Conservation (phyloP, 768 basidiomycete species). For the Podaxis mareebaensis region DNA sequence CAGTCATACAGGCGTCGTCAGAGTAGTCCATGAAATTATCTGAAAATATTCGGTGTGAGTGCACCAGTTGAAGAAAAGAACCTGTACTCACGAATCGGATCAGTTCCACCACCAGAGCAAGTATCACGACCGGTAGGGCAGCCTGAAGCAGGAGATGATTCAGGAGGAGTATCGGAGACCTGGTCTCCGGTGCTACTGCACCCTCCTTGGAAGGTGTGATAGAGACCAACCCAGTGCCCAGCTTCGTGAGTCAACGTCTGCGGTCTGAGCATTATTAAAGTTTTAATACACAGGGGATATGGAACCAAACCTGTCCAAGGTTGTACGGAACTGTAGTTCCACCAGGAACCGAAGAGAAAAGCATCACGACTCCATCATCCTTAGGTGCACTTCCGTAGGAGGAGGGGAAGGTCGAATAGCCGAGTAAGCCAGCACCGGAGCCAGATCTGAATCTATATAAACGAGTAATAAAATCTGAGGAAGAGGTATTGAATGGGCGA, state of each 20-base stretch:
- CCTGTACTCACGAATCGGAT: conserved; percentile 21
- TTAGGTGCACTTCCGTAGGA: conserved; percentile 28
- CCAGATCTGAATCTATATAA: conserved; percentile 30
- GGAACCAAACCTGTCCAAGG: conserved; percentile 17
- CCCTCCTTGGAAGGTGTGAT: conserved; percentile 46
- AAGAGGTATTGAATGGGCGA: not conserved
- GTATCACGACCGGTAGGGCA: conserved; percentile 28
- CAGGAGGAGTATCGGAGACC: conserved; percentile 41
- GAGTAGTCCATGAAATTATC: conserved; percentile 21
- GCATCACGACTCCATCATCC: conserved; percentile 41
- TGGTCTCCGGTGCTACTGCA: conserved; percentile 37
- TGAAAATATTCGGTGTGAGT: not conserved
- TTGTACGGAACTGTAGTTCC: conserved; percentile 37
- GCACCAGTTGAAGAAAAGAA: not conserved
- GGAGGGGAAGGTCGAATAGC: conserved; percentile 45
- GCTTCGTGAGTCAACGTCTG: conserved; percentile 46
- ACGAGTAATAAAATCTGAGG: not conserved
- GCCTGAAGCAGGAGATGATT: conserved; percentile 33
- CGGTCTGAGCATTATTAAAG: too few species aligned
- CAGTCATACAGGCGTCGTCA: conserved; percentile 15
- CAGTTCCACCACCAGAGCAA: conserved; percentile 20
- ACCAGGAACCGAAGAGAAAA: conserved; percentile 31
- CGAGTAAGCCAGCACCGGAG: conserved; percentile 34
- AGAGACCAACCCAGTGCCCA: conserved; percentile 49
- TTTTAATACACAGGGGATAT: too few species aligned